Evolutionary conservation across 805 yeast species (phyloP), one percentile per base, ranked within the genome.

Genomic region (Phaffomyces opuntiae): DNA sequence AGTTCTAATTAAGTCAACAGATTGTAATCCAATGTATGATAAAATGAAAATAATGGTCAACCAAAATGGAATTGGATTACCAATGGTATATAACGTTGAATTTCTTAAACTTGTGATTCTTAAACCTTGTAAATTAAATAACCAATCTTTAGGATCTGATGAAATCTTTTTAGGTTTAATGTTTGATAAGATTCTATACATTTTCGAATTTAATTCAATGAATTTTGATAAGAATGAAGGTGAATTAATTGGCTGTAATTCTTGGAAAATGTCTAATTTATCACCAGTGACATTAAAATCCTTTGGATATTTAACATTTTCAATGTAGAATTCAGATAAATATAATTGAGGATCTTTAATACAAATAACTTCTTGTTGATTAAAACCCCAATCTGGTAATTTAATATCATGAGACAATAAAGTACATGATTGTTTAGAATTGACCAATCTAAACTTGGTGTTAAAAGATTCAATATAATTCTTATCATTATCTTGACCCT

Each of bases 321-420:
- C 96, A 52, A 90, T 66, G 56, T 70, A 78, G 86, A 96, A 90
- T 40, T 81, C 63, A 1, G 95, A 74, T 60, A 83, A 79, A 26
- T 78, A 77, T 45, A 72, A 62, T 16, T 78, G 77, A 13, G 97
- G 93, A 26, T 77, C 78, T 43, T 81, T 82, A 44, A 88, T 75
- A 63, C 99, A 93, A 36, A 88, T 67, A 11, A 91, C 95, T 69
- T 93, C 99, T 65, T 84, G 87, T 62, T 89, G 96, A 48, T 73
- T 73, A 54, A 74, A 76, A 2, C 86, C 97, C 95, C 95, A 86
- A 8, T 72, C 74, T n/a, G 96, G 96, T 36, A 93, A 69, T 58
- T 72, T 77, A 19, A 73, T 73, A 39, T 75, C 76, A 60, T 90
- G 95, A n/a, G 89, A 79, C 54, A 88, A 64, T 46, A 93, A 63